Percentiles rank a stretch among this genome's conserved stretches.
Evolutionary conservation across 2,329 filamentous ascomycete species (phyloP).

Genomic region (Epichloe aotearoae): DNA sequence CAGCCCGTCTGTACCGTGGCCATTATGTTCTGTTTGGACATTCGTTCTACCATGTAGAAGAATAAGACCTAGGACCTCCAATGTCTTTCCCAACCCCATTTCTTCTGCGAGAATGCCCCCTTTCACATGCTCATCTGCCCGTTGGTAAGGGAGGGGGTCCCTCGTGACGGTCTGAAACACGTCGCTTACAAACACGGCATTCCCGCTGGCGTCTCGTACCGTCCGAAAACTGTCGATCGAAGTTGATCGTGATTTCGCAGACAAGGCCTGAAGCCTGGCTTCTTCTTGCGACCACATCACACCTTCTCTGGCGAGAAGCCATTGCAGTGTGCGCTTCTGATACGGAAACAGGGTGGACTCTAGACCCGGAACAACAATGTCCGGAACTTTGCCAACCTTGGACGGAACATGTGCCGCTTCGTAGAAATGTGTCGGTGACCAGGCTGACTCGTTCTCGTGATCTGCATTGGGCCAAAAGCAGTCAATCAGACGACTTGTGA

Average conservation of each 20-base stretch:
- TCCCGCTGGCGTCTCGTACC: conserved; percentile 20
- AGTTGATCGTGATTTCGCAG: background rate
- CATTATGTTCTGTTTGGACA: conserved; percentile 2
- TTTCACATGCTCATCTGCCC: conserved; percentile 27
- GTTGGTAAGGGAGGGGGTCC: conserved; percentile 31
- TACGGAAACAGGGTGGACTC: conserved; percentile 53
- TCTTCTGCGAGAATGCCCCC: conserved; percentile 65
- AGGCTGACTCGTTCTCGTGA: conserved; percentile 10
- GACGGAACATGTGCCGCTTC: conserved; percentile 51
- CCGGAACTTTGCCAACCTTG: conserved; percentile 24
- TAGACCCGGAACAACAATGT: conserved; percentile 30
- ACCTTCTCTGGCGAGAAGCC: conserved; percentile 56
- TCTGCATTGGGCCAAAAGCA: conserved; percentile 17
- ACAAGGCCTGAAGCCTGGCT: conserved; percentile 9
- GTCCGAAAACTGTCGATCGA: conserved; percentile 18
- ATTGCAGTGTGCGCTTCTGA: conserved; percentile 55
- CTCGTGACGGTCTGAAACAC: conserved; percentile 46
- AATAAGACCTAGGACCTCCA: conserved; percentile 63
- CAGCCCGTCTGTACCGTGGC: conserved; percentile 29
- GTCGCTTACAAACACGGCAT: conserved; percentile 43
- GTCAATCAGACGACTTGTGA: conserved; percentile 24
- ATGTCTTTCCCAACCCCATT: conserved; percentile 73
- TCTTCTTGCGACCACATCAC: conserved; percentile 29
- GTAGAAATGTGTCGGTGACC: conserved; percentile 50
- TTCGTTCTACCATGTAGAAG: conserved; percentile 36